Base-by-base conservation (phyloP, 768 basidiomycete species). In the Macrolepiota albuminosa region DNA sequence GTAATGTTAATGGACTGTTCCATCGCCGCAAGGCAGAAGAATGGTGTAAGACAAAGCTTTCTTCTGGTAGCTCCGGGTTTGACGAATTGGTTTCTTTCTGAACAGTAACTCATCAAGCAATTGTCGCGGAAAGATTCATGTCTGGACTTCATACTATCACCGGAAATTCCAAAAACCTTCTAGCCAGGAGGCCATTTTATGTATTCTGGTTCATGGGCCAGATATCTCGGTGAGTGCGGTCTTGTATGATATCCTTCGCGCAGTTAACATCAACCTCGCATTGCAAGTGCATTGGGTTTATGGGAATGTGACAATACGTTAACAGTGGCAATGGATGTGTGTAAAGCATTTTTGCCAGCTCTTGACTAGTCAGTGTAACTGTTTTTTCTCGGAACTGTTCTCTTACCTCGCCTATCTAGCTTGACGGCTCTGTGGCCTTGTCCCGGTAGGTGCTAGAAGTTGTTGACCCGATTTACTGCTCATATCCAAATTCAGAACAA, bases 181-280 rank as follows among this genome's bases (percentile, higher is more conserved):
- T 90, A 26, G 73, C 82, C 3, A 75, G 80, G 16, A 74, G 87
- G 58, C 88, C 88, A 10, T 87, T 86, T 68, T 87, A 84, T 67
- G 76, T 84, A 26, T 87, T 87, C 69, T 89, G 87, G 87, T 88
- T 90, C 67, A 86, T 88, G 85, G 79, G 80, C 24, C 86, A 89
- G 70, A 80, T 89, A 56, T 77, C 75, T 67, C 79, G 84, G 85
- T 82, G 58, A 55, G 70, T 69, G 56, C 48, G 18, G 31, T 56
- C 36, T 26, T 51, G 46, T 46, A 40, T 9, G 43, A 55, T 59
- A 63, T 57, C 56, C 48, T 4, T 26, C 34, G 33, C 26, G 43
- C 34, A 9, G 54, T 21, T 64, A 47, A 55, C 47, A 54, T 47
- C 50, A 60, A 29, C 37, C 59, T 58, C 29, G 54, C 63, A 36